phyloP scores from a whole-genome alignment of 306 rosid species.

The Trichosanthes cucumerina region DNA sequence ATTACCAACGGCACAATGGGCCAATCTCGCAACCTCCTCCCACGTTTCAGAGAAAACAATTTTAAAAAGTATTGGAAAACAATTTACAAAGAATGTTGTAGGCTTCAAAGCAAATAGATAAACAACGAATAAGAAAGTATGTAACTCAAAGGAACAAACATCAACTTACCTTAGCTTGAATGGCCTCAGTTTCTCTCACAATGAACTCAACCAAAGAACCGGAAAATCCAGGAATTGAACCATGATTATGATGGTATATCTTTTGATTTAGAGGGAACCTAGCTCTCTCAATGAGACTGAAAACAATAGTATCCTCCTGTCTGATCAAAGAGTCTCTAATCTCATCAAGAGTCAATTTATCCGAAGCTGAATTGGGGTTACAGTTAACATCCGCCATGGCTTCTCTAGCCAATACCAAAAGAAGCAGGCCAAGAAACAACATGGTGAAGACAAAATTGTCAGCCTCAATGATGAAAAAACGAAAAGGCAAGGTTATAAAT shows the following conservation, averaged over 20 bases:
- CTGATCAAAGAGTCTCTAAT: constrained; percentile 54
- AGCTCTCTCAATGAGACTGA: constrained; percentile 63
- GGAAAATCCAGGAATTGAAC: constrained; percentile 15
- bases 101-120: not conserved
- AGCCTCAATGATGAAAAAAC: not conserved
- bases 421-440: constrained; percentile 14
- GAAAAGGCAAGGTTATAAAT: not conserved
- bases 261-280: constrained; percentile 47
- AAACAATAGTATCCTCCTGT: constrained; percentile 75
- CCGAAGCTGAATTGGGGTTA: constrained; percentile 6
- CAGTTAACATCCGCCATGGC: constrained; percentile 22
- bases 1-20: not conserved
- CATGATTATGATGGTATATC: constrained; percentile 25
- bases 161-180: constrained; percentile 52
- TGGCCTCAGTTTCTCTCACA: constrained; percentile 42
- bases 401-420: constrained; percentile 21
- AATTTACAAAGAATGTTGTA: not conserved
- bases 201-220: constrained; percentile 50
- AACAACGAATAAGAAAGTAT: not conserved
- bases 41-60: not conserved
- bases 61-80: not conserved
- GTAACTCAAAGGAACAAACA: not conserved
- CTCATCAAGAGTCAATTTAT: constrained; percentile 36
- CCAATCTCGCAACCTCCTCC: not conserved
- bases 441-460: constrained; percentile 6